Base-by-base conservation (phyloP, 2,329 filamentous ascomycete species). In the Colletotrichum tofieldiae region DNA sequence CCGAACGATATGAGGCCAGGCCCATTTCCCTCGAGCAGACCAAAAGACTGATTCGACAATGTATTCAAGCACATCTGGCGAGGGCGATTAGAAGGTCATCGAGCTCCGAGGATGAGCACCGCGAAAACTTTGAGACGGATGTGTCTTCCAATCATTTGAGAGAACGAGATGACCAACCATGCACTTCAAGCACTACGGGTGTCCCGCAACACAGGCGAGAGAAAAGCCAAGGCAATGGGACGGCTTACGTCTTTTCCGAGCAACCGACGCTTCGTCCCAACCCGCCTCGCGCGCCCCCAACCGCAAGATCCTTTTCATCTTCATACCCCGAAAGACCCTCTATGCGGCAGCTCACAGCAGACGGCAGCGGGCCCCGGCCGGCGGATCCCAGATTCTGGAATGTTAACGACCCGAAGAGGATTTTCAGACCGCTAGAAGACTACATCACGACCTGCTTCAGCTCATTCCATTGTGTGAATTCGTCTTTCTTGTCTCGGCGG, bases 351-450 rank as follows among this genome's bases (percentile, higher is more conserved):
- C 39, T 73, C 75, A 16, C 75, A 71, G 26, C 65, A 61, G 12
- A 67, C 71, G 37, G 70, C 63, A 18, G 65, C 67, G 37, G 18
- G 73, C 26, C 67, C 20, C 56, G 32, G 54, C 45, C 73, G 71
- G 32, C 72, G 65, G 55, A 68, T 59, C 29, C 65, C 52, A 52
- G 67, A 58, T 64, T 74, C 58, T 49, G 71, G 59, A 75, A 67
- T 1, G 75, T 75, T 20, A 71, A 75, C 52, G 86, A 86, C 4
- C 82, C 86, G 3, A 91, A 88, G 77, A 86, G 84, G 47, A 90
- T 96, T 14, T 98, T 98, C 80, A 91, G 89, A 72, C 87, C 88
- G 6, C 79, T 98, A 18, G 94, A 97, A 81, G 92, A 95, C 73
- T 96, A 96, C 78, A 88, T 98, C 51, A 83, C 91, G 61, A 81